Conservation (phyloP, 192 early-diverging fungal species). For the Pilaira anomala region DNA sequence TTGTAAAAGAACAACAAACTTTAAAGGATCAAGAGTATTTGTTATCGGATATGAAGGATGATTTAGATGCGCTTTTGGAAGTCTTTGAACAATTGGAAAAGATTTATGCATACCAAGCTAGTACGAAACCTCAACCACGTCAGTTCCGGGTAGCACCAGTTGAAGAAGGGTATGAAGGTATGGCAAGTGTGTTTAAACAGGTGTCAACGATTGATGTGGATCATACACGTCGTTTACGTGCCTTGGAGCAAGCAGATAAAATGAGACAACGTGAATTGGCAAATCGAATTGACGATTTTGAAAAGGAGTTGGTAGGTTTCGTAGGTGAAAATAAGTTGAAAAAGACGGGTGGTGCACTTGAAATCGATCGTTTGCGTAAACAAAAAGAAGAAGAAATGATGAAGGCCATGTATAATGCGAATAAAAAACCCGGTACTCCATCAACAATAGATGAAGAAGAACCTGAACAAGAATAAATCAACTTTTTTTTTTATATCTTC, state of each 20-base stretch:
- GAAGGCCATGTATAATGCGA: conserved; percentile 39
- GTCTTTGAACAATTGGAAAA: conserved; percentile 61
- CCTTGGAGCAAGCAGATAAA: conserved; percentile 63
- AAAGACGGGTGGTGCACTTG: conserved; percentile 74
- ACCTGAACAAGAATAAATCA: too few species aligned
- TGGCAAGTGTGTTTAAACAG: conserved; percentile 66
- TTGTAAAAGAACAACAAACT: conserved; percentile 76
- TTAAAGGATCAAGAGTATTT: conserved; percentile 78
- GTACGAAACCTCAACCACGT: conserved; percentile 37
- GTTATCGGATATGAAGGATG: conserved; percentile 66
- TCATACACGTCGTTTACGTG: conserved; percentile 59
- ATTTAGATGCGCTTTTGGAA: conserved; percentile 54
- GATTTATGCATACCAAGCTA: conserved; percentile 54
- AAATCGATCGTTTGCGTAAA: conserved; percentile 64
- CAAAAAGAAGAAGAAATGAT: conserved; percentile 67
- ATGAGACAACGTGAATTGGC: conserved; percentile 64
- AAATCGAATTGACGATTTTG: conserved; percentile 73
- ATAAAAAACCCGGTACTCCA: not conserved
- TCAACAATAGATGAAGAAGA: too few species aligned
- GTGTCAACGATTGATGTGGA: conserved; percentile 67
- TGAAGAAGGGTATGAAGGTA: conserved; percentile 62
- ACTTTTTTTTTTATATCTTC: too few species aligned
- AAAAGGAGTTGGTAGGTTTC: conserved; percentile 65
- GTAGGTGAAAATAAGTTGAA: conserved; percentile 62
- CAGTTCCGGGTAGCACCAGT: conserved; percentile 53